These are phyloP conservation scores for Dipteronia sinensis DNA, from an alignment of 345 rosid species.

Conservation along the genomic window DNA sequence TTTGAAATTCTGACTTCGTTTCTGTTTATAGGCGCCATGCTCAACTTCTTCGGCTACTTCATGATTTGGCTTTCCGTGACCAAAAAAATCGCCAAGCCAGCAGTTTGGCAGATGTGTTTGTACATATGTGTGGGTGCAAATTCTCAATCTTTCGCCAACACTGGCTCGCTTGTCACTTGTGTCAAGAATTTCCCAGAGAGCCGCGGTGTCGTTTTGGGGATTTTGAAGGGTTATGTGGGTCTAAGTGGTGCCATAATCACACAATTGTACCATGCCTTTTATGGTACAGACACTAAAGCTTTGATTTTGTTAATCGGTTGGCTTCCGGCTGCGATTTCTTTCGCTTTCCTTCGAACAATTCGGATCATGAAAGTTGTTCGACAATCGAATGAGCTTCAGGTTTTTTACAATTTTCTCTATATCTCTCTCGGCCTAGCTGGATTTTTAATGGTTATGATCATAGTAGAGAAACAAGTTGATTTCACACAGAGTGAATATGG, in stretches of 20 bases:
- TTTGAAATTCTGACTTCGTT: no score
- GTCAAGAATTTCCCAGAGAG: slow-evolving; percentile 70
- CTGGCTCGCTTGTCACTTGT: slow-evolving; percentile 58
- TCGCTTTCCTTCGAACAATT: slow-evolving; percentile 44
- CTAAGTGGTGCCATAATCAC: slow-evolving; percentile 63
- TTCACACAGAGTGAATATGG: slow-evolving; percentile 48
- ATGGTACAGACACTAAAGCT: slow-evolving; percentile 35
- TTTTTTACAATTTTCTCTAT: slow-evolving; percentile 55
- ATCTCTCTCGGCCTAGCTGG: slow-evolving; percentile 60
- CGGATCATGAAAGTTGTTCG: slow-evolving; percentile 46
- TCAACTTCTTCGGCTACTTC: slow-evolving; percentile 67
- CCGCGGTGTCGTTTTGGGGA: slow-evolving; percentile 58
- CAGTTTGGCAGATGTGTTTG: slow-evolving; percentile 66
- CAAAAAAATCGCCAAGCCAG: slow-evolving; percentile 33
- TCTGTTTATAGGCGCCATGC: slow-evolving; percentile 37
- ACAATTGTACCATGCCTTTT: slow-evolving; percentile 50
- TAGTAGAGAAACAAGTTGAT: slow-evolving; percentile 31
- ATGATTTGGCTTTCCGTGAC: slow-evolving; percentile 74
- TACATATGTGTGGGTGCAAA: slow-evolving; percentile 67
- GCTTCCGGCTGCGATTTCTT: slow-evolving; percentile 59
- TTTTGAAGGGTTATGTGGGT: slow-evolving; percentile 59
- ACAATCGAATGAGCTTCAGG: slow-evolving; percentile 50
- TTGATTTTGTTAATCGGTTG: slow-evolving; percentile 61
- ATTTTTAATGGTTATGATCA: slow-evolving; percentile 55
- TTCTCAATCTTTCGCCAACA: slow-evolving; percentile 63